Evolutionary conservation across 2,329 filamentous ascomycete species (phyloP), one percentile per base, ranked within the genome.

Genomic region (Colletotrichum sp.): DNA sequence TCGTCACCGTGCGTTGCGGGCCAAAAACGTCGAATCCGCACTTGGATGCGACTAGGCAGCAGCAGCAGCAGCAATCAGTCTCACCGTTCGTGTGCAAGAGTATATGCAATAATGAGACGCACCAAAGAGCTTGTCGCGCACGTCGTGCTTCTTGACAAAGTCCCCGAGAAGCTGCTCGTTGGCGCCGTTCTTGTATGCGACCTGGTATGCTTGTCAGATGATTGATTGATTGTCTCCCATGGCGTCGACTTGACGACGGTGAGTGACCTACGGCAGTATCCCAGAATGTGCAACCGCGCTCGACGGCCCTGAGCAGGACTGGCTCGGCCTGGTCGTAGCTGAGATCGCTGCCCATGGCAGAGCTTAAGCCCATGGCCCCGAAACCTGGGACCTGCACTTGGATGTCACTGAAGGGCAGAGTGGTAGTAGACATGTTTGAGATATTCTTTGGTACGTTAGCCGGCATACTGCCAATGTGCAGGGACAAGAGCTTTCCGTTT

Each of bases 141-240:
- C 82, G 65, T 89, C 87, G 79, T 89, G 87, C 78, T 89, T 89
- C 34, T 85, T 80, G 76, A 89, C 88, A 75, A 89, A 89, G 39
- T 89, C 86, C 4, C 88, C 88, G 0, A 89, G 80, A 0, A 89
- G 83, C 79, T 87, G 88, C 70, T 89, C 88, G 68, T 90, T 89
- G n/a, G 88, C 83, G 36, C 88, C 87, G 3, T 84, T 84, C 79
- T 83, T 79, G 75, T 89, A 89, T 6, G 85, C 83, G 30, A 89
- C 87, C 86, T 88, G 26, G n/a, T n/a, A 5, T 28, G 2, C 34
- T 39, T 39, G 36, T 39, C 36, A 39, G 36, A 39, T 39, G 16
- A 39, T 39, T 18, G 34, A 18, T 4, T 36, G 8, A 21, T 44
- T 30, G 15, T 16, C 10, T 5, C 30, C 36, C 52, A 15, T 26